Evolutionary conservation across 257 asterid genomes (phyloP), one percentile per base, ranked within the genome.

Genomic region (Orobanche coerulescens): DNA sequence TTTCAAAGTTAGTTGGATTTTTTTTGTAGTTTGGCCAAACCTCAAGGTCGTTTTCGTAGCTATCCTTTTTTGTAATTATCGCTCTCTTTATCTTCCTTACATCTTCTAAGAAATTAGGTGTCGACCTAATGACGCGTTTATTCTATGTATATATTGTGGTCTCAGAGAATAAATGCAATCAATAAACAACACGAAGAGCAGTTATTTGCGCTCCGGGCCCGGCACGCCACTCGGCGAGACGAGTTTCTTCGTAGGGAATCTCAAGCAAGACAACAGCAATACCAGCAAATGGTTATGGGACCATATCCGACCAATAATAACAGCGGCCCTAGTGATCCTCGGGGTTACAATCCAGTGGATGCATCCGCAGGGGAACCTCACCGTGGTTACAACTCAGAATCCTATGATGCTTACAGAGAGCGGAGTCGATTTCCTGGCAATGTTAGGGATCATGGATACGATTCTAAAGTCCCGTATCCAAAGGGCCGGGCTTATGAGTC

Each of bases 201-300:
- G 62, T 75, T 84, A 46, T 62, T 67, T 15, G 81, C 84, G 19
- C 87, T 87, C 58, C 80, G 95, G 15, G 67, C 83, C 37, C 80
- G 57, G 42, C 94, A 87, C 64, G 81, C 84, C 37, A 76, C 54
- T 68, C 79, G 73, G 62, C 79, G 87, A 72, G 94, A 84, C 30
- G 95, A 84, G 62, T 64, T 82, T 66, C 83, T 84, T 13, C 70
- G 76, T 15, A 78, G 77, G 66, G 94, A 87, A 78, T 87, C 88
- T 52, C 90, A 79, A 33, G 76, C 80, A 33, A 82, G 93, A 71
- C 79, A 72, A 30, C 86, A 79, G 67, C 87, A 76, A 28, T 84
- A 80, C 74, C 85, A 84, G 74, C 87, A 79, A 75, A 74, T 80
- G 53, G 71, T 78, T n/a, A 58, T 65, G 64, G 87, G 78, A 30